Base-by-base conservation (phyloP, 2,329 filamentous ascomycete genomes). In the Cercospora sp. region DNA sequence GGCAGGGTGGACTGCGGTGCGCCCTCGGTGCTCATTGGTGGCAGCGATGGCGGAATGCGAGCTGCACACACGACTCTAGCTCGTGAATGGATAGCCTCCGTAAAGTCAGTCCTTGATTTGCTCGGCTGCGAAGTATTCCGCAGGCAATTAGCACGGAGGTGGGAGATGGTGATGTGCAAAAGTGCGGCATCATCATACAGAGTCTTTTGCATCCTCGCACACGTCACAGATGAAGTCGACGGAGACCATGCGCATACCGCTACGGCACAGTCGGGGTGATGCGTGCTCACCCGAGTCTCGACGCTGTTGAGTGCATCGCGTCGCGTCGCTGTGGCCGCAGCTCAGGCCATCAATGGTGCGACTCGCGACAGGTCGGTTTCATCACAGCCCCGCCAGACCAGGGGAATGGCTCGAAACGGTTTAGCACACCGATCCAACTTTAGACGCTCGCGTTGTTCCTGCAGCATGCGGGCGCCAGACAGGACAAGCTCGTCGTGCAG, bases 71-170 rank as follows among this genome's bases (percentile, higher is more conserved):
- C 45, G 45, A 51, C 45, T 51, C 18, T 51, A 24, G 32, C n/a
- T 43, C 16, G 34, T 63, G 43, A 63, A 51, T 63, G 40, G 61
- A 49, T 53, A 51, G 61, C 12, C 59, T 61, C 37, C 57, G 26
- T 34, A 37, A 40, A 37, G 30, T 37, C 30, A 37, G 34, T 21
- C 28, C 28, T 43, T 30, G 59, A 43, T 61, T 61, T 45, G 59
- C 59, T 60, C 57, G 57, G 57, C 57, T 60, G 34, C 26, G 59
- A 34, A 32, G 18, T 21, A 28, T 61, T 45, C 58, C 32, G 51
- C 58, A 32, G 12, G 18, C 59, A 53, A 32, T 32, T 63, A 34
- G 24, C 59, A 61, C 34, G 34, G 21, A 18, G 21, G 2, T 32
- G 26, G 53, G 26, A 57, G 53, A 57, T 57, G 53, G 53, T 28